A percentile compares a stretch with the other conserved stretches of the same genome.
Conservation (phyloP, 768 basidiomycete species). For the Trametes cinnabarina region DNA sequence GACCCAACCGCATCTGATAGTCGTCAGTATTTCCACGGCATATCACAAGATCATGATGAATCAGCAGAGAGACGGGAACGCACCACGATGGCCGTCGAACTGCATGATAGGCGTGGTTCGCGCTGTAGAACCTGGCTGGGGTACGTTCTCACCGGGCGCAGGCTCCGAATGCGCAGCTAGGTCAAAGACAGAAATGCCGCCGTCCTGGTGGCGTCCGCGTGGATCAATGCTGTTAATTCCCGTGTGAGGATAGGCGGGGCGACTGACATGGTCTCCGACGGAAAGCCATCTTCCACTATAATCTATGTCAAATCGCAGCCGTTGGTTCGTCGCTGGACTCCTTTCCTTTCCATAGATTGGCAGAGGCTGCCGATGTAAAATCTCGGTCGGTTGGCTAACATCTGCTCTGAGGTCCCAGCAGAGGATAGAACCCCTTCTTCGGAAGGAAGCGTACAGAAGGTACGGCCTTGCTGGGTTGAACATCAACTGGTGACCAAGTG, state of each 20-base stretch:
- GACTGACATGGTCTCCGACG: conserved; percentile 65
- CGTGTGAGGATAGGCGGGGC: neutral
- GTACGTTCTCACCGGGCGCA: conserved; percentile 2
- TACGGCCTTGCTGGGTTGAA: conserved; percentile 76
- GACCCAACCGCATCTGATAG: conserved; percentile 68
- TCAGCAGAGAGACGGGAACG: conserved; percentile 2
- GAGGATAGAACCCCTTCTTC: conserved; percentile 60
- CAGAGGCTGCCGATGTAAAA: conserved; percentile 27
- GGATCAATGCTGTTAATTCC: neutral
- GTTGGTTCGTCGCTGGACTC: conserved; percentile 62
- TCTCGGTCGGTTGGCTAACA: conserved; percentile 39
- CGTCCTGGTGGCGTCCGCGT: conserved; percentile 41
- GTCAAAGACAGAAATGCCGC: conserved; percentile 59
- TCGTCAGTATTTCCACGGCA: neutral
- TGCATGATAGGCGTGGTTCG: conserved; percentile 14
- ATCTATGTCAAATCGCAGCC: conserved; percentile 76
- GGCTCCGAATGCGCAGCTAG: conserved; percentile 30
- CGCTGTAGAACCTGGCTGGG: conserved; percentile 7
- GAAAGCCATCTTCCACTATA: conserved; percentile 59
- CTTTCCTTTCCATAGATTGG: neutral
- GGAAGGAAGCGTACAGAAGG: conserved; percentile 75
- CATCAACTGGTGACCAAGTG: conserved; percentile 46
- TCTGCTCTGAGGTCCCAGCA: conserved; percentile 79
- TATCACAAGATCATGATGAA: neutral
- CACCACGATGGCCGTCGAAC: conserved; percentile 14